phyloP scores from a whole-genome alignment of 306 rosid species.

The Malus fusca region DNA sequence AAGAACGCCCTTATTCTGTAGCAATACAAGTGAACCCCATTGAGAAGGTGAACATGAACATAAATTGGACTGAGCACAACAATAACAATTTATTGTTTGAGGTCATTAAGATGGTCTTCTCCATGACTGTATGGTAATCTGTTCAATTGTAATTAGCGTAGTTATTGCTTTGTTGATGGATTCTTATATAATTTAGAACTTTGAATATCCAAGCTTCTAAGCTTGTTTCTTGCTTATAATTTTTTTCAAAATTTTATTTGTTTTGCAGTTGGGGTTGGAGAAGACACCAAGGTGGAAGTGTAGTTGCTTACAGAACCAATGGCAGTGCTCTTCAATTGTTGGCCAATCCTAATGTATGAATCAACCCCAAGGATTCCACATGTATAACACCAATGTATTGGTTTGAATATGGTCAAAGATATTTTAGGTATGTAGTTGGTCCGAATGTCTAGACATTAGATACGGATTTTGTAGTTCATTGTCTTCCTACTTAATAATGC shows the following conservation, averaged over 20 bases:
- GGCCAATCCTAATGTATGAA: slow-evolving; percentile 70
- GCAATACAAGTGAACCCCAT: background rate
- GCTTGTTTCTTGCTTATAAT: slow-evolving; percentile 12
- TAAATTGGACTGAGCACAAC: background rate
- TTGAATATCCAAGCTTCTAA: background rate
- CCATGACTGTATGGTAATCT: background rate
- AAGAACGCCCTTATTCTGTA: background rate
- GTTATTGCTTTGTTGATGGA: background rate
- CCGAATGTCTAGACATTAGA: background rate
- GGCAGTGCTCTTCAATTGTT: slow-evolving; percentile 58
- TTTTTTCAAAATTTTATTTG: slow-evolving; percentile 16
- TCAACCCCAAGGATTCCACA: slow-evolving; percentile 30
- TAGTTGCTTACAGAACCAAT: slow-evolving; percentile 40
- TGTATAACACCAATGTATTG: slow-evolving; percentile 27
- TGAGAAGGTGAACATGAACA: background rate
- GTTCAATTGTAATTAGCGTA: background rate
- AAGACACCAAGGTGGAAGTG: slow-evolving; percentile 38
- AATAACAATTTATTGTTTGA: background rate
- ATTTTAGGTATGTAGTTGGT: slow-evolving; percentile 33
- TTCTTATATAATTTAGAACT: background rate
- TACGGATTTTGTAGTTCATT: background rate
- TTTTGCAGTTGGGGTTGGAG: slow-evolving; percentile 70
- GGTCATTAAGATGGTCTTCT: background rate
- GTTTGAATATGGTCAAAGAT: slow-evolving; percentile 33
- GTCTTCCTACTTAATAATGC: background rate